Base-by-base conservation (phyloP, 2,329 filamentous ascomycete species). In the Monilinia aucupariae region DNA sequence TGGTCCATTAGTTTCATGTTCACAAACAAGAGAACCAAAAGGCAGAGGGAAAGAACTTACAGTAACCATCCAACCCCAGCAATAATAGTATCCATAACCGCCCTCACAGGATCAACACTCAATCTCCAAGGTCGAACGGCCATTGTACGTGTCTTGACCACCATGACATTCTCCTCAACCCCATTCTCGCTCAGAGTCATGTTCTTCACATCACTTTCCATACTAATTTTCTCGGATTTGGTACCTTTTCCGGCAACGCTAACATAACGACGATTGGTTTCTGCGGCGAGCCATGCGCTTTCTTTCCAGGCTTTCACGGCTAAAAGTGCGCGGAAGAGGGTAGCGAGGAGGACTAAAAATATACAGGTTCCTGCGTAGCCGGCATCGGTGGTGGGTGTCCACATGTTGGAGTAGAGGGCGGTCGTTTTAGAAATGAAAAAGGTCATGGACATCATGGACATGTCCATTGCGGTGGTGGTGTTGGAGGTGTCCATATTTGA, bases 351-450 rank as follows among this genome's bases (percentile, higher is more conserved):
- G 73, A 96, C 86, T 64, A 97, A 82, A 77, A 97, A 97, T 75
- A 97, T 90, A 79, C 93, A 96, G 34, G 91, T 96, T 62, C 86
- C 93, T 1, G 91, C 91, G 76, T 97, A 97, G 64, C 82, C 78
- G 69, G 88, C 91, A 7, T 81, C 78, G 43, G 78, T 86, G 34
- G 73, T 76, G 6, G 93, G 93, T 2, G 89, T 88, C 91, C 92
- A 97, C 59, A 79, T 74, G 27, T 77, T 74, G 20, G 90, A 87
- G 78, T 81, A 91, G 52, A 91, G 80, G 3, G 87, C 80, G 0
- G 87, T 90, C 62, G 74, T 76, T 53, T 84, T 83, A 63, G 79
- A 77, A 67, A 81, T 84, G 69, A 86, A 86, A 81, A 94, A 94
- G 65, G 78, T 76, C 81, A 83, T 84, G 52, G 73, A 69, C 82